Base-by-base conservation (phyloP, 305 asterid species). In the Andrographis paniculata region DNA sequence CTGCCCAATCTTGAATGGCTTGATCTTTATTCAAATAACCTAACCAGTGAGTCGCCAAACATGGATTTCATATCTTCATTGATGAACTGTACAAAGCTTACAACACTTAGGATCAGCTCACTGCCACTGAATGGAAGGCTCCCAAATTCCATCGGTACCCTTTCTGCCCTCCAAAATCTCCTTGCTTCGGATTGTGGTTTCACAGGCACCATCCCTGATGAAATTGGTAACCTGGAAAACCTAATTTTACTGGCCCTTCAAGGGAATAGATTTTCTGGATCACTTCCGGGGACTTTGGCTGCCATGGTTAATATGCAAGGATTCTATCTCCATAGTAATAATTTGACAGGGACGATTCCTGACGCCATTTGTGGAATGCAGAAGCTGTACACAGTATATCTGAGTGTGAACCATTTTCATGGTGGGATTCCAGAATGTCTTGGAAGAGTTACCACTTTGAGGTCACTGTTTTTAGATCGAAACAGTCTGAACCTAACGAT, bases 151-250 rank as follows among this genome's bases (percentile, higher is more conserved):
- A 23, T 71, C 22, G 57, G 51, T 33, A 71, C 66, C 27, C 65
- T 71, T n/a, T 67, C 78, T 5, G 45, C 66, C 6, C 33, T 71
- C 6, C 40, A 60, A 48, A 43, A 44, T 53, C 61, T 73, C 15
- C 46, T 52, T 16, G 18, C 56, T 3, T 61, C 58, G 52, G 46
- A 64, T n/a, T 50, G 64, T 23, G 43, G 31, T 18, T 24, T 72
- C 36, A 50, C 24, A 6, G 75, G 79, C 1, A 17, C 28, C 0
- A 61, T 72, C 45, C 79, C 79, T 1, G 35, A 30, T 22, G 66
- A 63, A 50, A 22, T 67, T 14, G 71, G 78, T 14, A 71, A 71
- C 46, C 46, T 71, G 45, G 67, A 63, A 38, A 54, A 65, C 61
- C 36, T 65, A 54, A 48, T 48, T 14, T 0, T 62, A 19, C 52